Conservation (phyloP, 257 asterid genomes). For the Solanum etuberosum region DNA sequence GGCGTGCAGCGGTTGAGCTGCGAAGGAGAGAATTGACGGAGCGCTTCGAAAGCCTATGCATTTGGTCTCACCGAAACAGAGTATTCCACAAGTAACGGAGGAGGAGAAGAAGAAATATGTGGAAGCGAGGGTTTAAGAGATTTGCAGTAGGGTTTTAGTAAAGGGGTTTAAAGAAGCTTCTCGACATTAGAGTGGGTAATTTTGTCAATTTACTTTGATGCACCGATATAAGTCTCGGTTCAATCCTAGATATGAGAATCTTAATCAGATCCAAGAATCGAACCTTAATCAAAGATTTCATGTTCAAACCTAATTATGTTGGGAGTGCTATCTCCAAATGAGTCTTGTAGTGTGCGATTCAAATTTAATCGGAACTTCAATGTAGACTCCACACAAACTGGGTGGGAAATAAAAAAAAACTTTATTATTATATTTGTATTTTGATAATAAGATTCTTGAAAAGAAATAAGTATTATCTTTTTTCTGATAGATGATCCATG, state of each 20-base stretch:
- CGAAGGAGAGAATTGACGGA: constrained; percentile 47
- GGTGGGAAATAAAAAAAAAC: too few relatives aligned
- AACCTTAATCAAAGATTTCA: fast-evolving
- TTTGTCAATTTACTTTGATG: background rate
- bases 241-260: too few relatives aligned
- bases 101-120: background rate
- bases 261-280: too few relatives aligned
- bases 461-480: too few relatives aligned
- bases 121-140: background rate
- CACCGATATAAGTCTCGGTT: too few relatives aligned
- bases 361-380: too few relatives aligned
- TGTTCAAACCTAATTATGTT: too few relatives aligned
- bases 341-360: fast-evolving
- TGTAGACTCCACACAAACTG: too few relatives aligned
- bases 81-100: background rate
- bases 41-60: constrained; percentile 65
- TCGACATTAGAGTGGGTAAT: constrained; percentile 7
- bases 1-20: constrained; percentile 19
- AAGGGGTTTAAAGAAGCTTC: constrained; percentile 47
- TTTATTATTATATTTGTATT: too few relatives aligned
- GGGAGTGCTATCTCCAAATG: fast-evolving
- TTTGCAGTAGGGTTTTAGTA: constrained; percentile 29
- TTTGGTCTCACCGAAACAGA: constrained; percentile 1
- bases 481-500: background rate
- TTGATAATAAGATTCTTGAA: background rate